phyloP scores from a whole-genome alignment of 768 basidiomycete genomes.

The Rickenella mellea region DNA sequence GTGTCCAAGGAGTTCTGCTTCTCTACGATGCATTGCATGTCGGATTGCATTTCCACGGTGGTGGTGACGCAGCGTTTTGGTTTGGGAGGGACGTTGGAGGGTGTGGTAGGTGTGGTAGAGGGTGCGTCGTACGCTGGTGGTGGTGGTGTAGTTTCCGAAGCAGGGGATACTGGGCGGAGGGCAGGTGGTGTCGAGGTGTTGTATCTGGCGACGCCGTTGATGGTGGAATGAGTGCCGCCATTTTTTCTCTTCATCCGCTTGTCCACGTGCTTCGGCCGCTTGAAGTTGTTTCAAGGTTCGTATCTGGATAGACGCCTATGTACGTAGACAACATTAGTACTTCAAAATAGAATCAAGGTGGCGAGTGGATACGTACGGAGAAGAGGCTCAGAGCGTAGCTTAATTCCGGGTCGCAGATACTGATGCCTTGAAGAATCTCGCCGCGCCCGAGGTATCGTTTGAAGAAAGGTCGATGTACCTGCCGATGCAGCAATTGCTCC shows the following conservation, averaged over 20 bases:
- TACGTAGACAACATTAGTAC: too few relatives aligned
- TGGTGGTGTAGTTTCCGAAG: too few relatives aligned
- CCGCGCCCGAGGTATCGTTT: conserved; percentile 71
- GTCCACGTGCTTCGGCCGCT: conserved; percentile 24
- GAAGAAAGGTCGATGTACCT: conserved; percentile 60
- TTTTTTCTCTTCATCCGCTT: conserved; percentile 23
- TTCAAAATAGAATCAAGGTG: too few relatives aligned
- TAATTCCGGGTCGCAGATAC: conserved; percentile 40
- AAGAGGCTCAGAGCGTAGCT: conserved; percentile 48
- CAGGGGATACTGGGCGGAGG: too few relatives aligned
- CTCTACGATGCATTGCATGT: conserved; percentile 12
- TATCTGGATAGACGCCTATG: too few relatives aligned
- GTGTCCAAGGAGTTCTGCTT: conserved; percentile 38
- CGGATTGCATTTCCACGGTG: neutral
- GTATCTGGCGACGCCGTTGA: too few relatives aligned
- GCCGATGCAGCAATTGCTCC: conserved; percentile 43
- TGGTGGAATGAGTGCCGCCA: conserved; percentile 20
- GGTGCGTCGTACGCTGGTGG: too few relatives aligned
- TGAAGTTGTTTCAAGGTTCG: conserved; percentile 43
- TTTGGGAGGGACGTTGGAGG: neutral
- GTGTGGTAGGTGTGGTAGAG: neutral
- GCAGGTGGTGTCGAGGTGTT: too few relatives aligned
- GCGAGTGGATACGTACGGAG: conserved; percentile 33
- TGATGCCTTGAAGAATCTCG: conserved; percentile 49
- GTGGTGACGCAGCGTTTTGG: neutral